Conservation (phyloP, 2,329 filamentous ascomycete genomes). For the Cadophora gregata region DNA sequence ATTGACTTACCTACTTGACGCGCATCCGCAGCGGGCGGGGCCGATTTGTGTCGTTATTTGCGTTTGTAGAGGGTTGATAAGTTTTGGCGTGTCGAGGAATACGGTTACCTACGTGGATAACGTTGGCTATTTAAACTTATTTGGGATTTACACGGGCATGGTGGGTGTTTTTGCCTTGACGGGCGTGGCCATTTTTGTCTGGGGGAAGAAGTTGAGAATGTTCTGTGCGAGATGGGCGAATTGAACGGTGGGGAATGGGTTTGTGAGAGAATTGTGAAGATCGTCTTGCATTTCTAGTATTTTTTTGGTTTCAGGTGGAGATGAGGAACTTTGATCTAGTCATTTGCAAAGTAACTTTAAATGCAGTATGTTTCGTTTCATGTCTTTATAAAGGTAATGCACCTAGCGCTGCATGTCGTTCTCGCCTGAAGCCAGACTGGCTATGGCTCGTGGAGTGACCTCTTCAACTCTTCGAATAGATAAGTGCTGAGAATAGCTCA, state of each 20-base stretch:
- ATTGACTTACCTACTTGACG: not conserved
- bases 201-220: slow-evolving; percentile 4
- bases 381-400: too few species aligned
- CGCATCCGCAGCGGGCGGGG: not conserved
- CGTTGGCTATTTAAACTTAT: not conserved
- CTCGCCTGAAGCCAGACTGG: too few species aligned
- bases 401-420: too few species aligned
- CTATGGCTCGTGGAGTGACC: too few species aligned
- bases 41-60: slow-evolving; percentile 2
- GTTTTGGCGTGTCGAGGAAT: slow-evolving; percentile 2
- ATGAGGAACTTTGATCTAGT: too few species aligned
- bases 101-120: slow-evolving; percentile 2
- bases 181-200: not conserved
- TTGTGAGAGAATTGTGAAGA: too few species aligned
- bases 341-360: too few species aligned
- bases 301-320: too few species aligned
- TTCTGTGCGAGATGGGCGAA: slow-evolving; percentile 2
- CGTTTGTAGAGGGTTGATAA: slow-evolving; percentile 1
- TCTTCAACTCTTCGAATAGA: too few species aligned
- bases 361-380: too few species aligned
- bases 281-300: too few species aligned
- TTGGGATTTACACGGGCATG: not conserved
- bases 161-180: not conserved
- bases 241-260: not conserved
- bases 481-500: too few species aligned